A percentile compares a stretch with the other conserved stretches of the same genome.
phyloP scores from a whole-genome alignment of 495 filamentous ascomycete species.

The Penicillium odoratum region DNA sequence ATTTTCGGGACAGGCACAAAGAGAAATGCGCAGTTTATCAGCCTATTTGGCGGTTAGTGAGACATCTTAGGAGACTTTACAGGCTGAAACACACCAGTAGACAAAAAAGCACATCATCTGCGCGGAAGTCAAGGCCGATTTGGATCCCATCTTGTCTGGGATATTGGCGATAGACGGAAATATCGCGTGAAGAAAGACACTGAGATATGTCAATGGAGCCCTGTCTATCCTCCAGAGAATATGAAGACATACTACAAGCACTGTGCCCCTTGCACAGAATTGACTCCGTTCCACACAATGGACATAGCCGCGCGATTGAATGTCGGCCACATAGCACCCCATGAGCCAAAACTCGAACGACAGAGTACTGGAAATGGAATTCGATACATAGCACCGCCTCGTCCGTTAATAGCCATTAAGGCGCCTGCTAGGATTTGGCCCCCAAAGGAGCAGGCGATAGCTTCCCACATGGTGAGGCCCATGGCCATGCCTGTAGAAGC shows the following conservation, averaged over 20 bases:
- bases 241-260: slow-evolving; percentile 32
- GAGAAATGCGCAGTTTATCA: slow-evolving; percentile 36
- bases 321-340: slow-evolving; percentile 40
- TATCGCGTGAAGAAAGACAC: slow-evolving; percentile 38
- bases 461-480: slow-evolving; percentile 41
- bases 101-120: slow-evolving; percentile 40
- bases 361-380: slow-evolving; percentile 39
- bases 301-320: slow-evolving; percentile 41
- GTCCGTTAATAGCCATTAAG: slow-evolving; percentile 39
- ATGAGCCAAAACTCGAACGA: slow-evolving; percentile 36
- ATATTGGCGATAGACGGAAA: slow-evolving; percentile 36
- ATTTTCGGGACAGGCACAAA: slow-evolving; percentile 38
- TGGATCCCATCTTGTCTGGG: slow-evolving; percentile 33
- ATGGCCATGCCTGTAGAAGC: slow-evolving; percentile 36
- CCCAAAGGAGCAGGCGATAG: slow-evolving; percentile 30
- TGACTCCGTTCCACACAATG: slow-evolving; percentile 42
- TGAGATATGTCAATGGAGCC: neutral
- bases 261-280: slow-evolving; percentile 38
- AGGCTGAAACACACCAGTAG: slow-evolving; percentile 23
- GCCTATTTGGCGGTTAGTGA: slow-evolving; percentile 5
- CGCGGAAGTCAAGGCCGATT: slow-evolving; percentile 34
- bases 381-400: slow-evolving; percentile 40
- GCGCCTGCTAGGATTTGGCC: slow-evolving; percentile 33
- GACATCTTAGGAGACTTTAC: too few relatives aligned
- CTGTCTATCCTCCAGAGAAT: neutral